Conservation (phyloP, 1,284 basidiomycete genomes). For the Ganoderma meredithae region DNA sequence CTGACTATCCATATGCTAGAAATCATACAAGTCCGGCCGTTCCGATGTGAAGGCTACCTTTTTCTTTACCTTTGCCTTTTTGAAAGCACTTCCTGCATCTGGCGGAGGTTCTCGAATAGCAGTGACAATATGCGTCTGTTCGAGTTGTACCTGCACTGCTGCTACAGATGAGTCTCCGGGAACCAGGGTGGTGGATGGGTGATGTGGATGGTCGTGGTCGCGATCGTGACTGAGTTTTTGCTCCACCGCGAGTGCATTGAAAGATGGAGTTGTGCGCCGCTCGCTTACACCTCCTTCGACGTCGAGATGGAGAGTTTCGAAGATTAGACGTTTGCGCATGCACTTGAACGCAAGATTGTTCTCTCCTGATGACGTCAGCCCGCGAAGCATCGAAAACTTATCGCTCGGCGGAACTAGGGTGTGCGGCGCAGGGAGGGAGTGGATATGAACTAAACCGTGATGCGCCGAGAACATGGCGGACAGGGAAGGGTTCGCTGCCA, state of each 20-base stretch:
- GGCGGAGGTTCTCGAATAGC: not conserved
- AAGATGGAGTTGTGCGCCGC: slow-evolving; percentile 72
- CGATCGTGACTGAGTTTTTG: slow-evolving; percentile 28
- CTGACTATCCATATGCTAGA: slow-evolving; percentile 48
- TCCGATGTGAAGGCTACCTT: slow-evolving; percentile 76
- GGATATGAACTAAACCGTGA: slow-evolving; percentile 83
- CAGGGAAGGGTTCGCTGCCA: slow-evolving; percentile 70
- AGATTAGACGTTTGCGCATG: slow-evolving; percentile 84
- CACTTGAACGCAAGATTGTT: slow-evolving; percentile 97
- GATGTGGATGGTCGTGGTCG: slow-evolving; percentile 21
- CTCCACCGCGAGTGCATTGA: slow-evolving; percentile 39
- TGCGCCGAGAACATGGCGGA: slow-evolving; percentile 78
- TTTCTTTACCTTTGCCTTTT: slow-evolving; percentile 64
- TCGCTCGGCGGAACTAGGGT: slow-evolving; percentile 78
- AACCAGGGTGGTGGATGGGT: not conserved
- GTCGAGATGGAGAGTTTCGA: slow-evolving; percentile 94
- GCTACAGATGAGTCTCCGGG: slow-evolving; percentile 24
- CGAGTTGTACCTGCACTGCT: slow-evolving; percentile 41
- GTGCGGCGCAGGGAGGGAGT: slow-evolving; percentile 74
- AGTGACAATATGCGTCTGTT: slow-evolving; percentile 30
- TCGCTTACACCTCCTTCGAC: slow-evolving; percentile 92
- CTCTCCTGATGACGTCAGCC: slow-evolving; percentile 72
- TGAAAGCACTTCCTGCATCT: slow-evolving; percentile 40
- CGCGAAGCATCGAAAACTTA: slow-evolving; percentile 79
- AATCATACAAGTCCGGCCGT: slow-evolving; percentile 69